These are phyloP conservation scores for Neocallimastix lanati DNA, from an alignment of 192 early-diverging fungal species.

Conservation along the genomic window DNA sequence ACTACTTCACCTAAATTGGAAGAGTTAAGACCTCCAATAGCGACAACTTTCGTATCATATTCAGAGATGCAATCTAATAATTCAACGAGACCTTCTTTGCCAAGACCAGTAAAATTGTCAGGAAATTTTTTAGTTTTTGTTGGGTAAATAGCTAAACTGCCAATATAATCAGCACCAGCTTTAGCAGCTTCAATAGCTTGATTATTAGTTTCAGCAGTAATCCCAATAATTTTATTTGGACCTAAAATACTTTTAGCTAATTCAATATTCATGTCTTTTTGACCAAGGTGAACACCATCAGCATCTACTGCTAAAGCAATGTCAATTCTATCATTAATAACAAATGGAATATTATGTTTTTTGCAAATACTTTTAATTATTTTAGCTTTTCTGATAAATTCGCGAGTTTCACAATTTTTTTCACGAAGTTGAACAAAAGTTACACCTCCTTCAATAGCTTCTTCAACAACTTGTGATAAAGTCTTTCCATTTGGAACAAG, in stretches of 20 bases:
- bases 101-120: conserved; percentile 25
- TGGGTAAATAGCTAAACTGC: conserved; percentile 18
- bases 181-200: conserved; percentile 40
- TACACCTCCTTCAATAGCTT: conserved; percentile 54
- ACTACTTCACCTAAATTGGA: conserved; percentile 39
- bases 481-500: conserved; percentile 36
- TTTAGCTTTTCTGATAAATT: conserved; percentile 41
- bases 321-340: conserved; percentile 76
- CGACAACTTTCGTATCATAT: conserved; percentile 32
- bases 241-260: conserved; percentile 52
- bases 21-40: conserved; percentile 63
- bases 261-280: conserved; percentile 58
- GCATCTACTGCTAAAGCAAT: conserved; percentile 67
- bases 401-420: conserved; percentile 46
- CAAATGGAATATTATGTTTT: conserved; percentile 39
- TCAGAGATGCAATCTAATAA: conserved; percentile 28
- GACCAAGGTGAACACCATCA: conserved; percentile 75
- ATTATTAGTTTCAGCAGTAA: conserved; percentile 43
- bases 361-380: conserved; percentile 31
- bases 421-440: conserved; percentile 74
- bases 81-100: conserved; percentile 33
- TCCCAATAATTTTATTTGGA: conserved; percentile 56
- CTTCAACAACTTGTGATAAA: conserved; percentile 32
- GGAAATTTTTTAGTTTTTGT: not conserved
- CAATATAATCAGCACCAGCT: conserved; percentile 63